A percentile compares a stretch with the other conserved stretches of the same genome.
Conservation (phyloP, 202 grass and related monocot species). For the Musa balbisiana region DNA sequence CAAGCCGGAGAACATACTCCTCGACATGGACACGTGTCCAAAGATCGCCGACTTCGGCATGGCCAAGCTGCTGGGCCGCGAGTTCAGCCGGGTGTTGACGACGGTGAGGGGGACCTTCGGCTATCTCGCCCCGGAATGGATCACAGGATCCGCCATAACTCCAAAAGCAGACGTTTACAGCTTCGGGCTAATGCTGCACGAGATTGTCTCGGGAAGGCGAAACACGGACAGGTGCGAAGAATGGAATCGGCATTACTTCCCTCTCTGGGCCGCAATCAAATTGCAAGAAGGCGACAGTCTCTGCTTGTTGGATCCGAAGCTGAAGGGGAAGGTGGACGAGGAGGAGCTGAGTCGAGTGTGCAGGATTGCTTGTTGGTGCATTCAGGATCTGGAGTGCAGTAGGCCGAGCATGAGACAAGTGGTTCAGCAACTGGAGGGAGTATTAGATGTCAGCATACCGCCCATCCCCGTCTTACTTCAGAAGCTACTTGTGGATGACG, state of each 20-base stretch:
- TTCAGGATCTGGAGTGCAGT: conserved; percentile 44
- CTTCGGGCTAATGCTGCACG: conserved; percentile 54
- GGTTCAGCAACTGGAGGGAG: conserved; percentile 2
- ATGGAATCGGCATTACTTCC: conserved; percentile 36
- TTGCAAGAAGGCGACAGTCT: conserved; percentile 33
- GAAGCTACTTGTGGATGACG: neutral
- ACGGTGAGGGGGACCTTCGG: conserved; percentile 68
- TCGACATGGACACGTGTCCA: conserved; percentile 36
- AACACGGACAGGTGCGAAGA: conserved; percentile 24
- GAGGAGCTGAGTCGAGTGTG: conserved; percentile 44
- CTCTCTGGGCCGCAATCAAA: conserved; percentile 40
- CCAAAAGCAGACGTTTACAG: conserved; percentile 76
- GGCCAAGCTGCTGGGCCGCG: conserved; percentile 64
- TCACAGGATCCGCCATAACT: conserved; percentile 40
- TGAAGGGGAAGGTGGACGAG: conserved; percentile 31
- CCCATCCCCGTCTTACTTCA: conserved; percentile 6
- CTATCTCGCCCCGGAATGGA: conserved; percentile 82
- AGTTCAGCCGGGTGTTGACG: conserved; percentile 66
- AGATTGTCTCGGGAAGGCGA: conserved; percentile 49
- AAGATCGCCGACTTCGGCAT: conserved; percentile 82
- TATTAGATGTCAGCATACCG: neutral
- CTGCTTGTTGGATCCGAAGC: conserved; percentile 50
- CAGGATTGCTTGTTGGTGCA: conserved; percentile 61
- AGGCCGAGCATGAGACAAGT: conserved; percentile 11
- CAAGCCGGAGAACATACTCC: conserved; percentile 47